phyloP scores from a whole-genome alignment of 2,329 filamentous ascomycete species.

The Septoria petroselini region DNA sequence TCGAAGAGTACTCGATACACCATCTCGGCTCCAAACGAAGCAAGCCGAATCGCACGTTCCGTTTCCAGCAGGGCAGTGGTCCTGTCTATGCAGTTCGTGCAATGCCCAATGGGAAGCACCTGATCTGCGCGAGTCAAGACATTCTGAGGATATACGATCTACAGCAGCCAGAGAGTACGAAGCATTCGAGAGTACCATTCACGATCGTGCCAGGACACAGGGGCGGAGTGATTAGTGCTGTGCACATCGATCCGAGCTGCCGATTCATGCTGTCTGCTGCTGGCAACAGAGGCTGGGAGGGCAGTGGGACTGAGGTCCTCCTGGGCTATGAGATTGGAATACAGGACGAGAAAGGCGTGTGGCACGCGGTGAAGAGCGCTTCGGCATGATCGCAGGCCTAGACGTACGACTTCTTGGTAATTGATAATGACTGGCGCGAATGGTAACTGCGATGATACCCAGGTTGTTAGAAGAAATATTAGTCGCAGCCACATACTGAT shows the following conservation, averaged over 20 bases:
- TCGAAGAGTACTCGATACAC: constrained; percentile 90
- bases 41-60: constrained; percentile 73
- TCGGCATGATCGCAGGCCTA: background rate
- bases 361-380: constrained; percentile 29
- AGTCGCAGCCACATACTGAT: no score
- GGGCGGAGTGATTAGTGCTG: constrained; percentile 79
- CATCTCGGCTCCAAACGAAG: constrained; percentile 60
- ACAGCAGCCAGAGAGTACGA: constrained; percentile 58
- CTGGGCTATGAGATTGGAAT: constrained; percentile 83
- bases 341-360: constrained; percentile 32
- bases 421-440: background rate
- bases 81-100: constrained; percentile 81
- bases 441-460: constrained; percentile 9
- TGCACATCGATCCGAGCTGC: constrained; percentile 85
- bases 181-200: constrained; percentile 80
- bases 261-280: constrained; percentile 88
- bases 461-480: background rate
- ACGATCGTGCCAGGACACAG: constrained; percentile 91
- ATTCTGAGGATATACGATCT: constrained; percentile 92
- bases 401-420: background rate
- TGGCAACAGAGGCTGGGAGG: constrained; percentile 94
- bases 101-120: constrained; percentile 89
- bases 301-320: constrained; percentile 76
- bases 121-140: constrained; percentile 90
- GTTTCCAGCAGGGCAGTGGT: constrained; percentile 84